Percentiles rank a stretch among this genome's conserved stretches.
phyloP scores from a whole-genome alignment of 768 basidiomycete species.

The Calocybe indica region DNA sequence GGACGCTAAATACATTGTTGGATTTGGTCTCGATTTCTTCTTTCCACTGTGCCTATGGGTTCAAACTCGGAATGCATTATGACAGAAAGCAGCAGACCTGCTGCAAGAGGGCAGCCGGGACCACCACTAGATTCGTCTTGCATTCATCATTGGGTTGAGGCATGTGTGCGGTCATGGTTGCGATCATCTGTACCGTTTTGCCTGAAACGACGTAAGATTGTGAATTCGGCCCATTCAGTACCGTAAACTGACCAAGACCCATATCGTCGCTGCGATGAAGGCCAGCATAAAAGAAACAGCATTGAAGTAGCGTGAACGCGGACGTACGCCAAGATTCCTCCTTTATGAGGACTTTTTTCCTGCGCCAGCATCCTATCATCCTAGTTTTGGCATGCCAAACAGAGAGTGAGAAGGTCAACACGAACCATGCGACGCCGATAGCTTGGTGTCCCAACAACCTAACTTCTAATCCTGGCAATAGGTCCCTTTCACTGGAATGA shows the following conservation, averaged over 20 bases:
- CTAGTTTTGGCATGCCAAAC: background rate
- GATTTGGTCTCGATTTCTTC: slow-evolving; percentile 69
- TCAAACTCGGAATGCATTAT: background rate
- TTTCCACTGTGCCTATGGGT: slow-evolving; percentile 46
- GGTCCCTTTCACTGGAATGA: slow-evolving; percentile 37
- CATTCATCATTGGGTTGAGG: slow-evolving; percentile 38
- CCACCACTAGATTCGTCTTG: slow-evolving; percentile 66
- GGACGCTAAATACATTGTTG: slow-evolving; percentile 52
- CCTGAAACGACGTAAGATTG: slow-evolving; percentile 22
- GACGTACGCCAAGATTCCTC: slow-evolving; percentile 59
- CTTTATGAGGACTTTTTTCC: slow-evolving; percentile 44
- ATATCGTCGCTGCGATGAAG: slow-evolving; percentile 50
- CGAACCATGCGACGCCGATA: slow-evolving; percentile 70
- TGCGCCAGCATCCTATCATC: slow-evolving; percentile 60
- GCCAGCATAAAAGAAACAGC: background rate
- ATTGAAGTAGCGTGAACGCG: background rate
- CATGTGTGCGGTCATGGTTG: slow-evolving; percentile 65
- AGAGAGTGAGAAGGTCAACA: background rate
- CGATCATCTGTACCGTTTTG: slow-evolving; percentile 79
- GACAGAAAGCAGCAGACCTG: slow-evolving; percentile 36
- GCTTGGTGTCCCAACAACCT: slow-evolving; percentile 68
- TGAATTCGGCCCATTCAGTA: background rate
- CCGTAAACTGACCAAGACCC: slow-evolving; percentile 43
- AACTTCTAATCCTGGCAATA: slow-evolving; percentile 65
- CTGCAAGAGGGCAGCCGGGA: slow-evolving; percentile 67